phyloP scores from a whole-genome alignment of 805 yeast species.

The Candida palmyrensis region DNA sequence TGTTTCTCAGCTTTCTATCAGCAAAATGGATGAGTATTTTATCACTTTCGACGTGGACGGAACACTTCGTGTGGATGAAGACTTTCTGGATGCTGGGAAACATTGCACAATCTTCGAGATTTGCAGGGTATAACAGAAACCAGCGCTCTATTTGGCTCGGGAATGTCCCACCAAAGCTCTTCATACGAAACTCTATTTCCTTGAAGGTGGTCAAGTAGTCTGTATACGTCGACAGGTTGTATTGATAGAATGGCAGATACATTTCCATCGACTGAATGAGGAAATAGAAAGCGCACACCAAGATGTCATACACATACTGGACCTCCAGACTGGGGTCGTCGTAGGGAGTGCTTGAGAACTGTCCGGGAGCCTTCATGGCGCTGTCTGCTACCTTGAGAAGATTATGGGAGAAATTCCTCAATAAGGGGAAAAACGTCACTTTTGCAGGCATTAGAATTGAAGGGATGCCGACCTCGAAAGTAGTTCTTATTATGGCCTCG shows the following conservation, averaged over 20 bases:
- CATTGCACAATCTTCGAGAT: too few species aligned
- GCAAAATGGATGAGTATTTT: constrained; percentile 4
- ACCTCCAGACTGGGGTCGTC: not conserved
- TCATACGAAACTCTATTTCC: too few species aligned
- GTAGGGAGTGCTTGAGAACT: not conserved
- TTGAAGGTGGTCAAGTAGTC: too few species aligned
- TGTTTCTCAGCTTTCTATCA: not conserved
- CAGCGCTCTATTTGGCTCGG: too few species aligned
- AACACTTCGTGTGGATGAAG: too few species aligned
- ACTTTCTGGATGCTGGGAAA: too few species aligned
- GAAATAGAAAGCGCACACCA: not conserved
- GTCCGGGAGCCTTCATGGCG: not conserved
- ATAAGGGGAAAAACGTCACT: not conserved
- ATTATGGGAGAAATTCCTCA: not conserved
- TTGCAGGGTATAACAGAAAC: too few species aligned
- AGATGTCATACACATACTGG: too few species aligned
- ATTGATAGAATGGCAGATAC: too few species aligned
- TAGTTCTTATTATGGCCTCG: not conserved
- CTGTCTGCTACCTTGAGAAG: not conserved
- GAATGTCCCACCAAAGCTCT: too few species aligned
- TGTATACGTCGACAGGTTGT: too few species aligned
- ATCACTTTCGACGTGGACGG: constrained; percentile 1
- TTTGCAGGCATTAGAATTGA: constrained; percentile 3
- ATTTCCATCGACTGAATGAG: too few species aligned
- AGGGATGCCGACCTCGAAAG: constrained; percentile 4